These are phyloP conservation scores for Cynanchum wilfordii DNA, from an alignment of 257 asterid species.

Conservation along the genomic window DNA sequence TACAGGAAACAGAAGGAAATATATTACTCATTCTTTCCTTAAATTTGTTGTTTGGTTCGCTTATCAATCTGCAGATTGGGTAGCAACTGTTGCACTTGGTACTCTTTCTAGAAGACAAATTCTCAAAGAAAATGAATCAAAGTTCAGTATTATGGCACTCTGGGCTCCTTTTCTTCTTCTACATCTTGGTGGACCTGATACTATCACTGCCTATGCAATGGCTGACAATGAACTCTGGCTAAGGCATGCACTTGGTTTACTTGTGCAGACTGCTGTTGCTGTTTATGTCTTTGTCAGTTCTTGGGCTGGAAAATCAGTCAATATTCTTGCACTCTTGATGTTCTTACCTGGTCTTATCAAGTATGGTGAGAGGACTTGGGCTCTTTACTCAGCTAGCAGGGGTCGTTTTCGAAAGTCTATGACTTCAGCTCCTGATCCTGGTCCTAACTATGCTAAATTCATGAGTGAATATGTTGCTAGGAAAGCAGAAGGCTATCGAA, in stretches of 20 bases:
- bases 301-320: constrained; percentile 6
- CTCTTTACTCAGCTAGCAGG: constrained; percentile 19
- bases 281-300: constrained; percentile 26
- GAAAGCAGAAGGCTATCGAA: constrained; percentile 8
- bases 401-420: constrained; percentile 16
- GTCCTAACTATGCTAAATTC: constrained; percentile 19
- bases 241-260: constrained; percentile 23
- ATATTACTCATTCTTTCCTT: neutral
- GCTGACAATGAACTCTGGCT: constrained; percentile 43
- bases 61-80: constrained; percentile 29
- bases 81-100: constrained; percentile 31
- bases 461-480: constrained; percentile 22
- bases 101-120: constrained; percentile 21
- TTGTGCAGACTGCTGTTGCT: constrained; percentile 24
- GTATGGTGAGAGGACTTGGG: constrained; percentile 28
- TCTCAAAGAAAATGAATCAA: neutral
- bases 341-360: constrained; percentile 19
- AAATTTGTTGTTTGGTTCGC: constrained; percentile 13
- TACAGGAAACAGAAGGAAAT: neutral
- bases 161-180: constrained; percentile 43
- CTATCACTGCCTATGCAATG: constrained; percentile 39
- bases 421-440: constrained; percentile 19
- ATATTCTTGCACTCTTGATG: constrained; percentile 7
- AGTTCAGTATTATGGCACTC: constrained; percentile 11
- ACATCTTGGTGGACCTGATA: constrained; percentile 44